Base-by-base conservation (phyloP, 179 eudicot species). In the Beta macrorhiza region DNA sequence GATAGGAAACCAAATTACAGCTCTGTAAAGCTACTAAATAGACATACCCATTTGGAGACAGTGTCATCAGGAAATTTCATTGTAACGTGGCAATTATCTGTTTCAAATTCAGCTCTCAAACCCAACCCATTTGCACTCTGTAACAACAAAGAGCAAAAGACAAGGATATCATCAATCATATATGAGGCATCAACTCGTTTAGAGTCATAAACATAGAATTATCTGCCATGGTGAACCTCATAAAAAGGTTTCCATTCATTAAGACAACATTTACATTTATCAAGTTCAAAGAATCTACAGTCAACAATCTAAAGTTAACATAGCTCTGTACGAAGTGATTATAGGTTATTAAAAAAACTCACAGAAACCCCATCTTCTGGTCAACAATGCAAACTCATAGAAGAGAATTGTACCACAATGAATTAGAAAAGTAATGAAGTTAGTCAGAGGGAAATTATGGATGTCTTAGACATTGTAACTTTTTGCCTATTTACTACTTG, bases 101-200 rank as follows among this genome's bases (percentile, higher is more conserved):
- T 88, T 16, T 91, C 92, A 75, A 82, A 76, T 45, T 83, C 17
- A 83, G 94, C 97, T 91, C 81, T 83, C 85, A 92, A 82, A 69
- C 97, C 99, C 86, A 95, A 89, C 80, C 99, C 99, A 87, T 95
- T 95, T 75, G 90, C 89, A 69, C 84, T 84, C 98, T 95, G 90
- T 83, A 87, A 47, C 16, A 68, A 51, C 42, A 44, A 44, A 82
- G 45, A 75, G 29, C 49, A 56, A 3, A 5, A 49, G 70, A 65
- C 14, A 51, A n/a, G 20, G 15, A 9, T 73, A 61, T 32, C 14
- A 53, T 4, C 13, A 68, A 57, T 53, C 29, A 42, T n/a, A 7
- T 44, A 56, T 19, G 29, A 56, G 32, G 47, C 10, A 63, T 65
- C 65, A 74, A 29, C 45, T 69, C n/a, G 13, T 32, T 22, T 1